Evolutionary conservation across 495 filamentous ascomycete species (phyloP), one percentile per base, ranked within the genome.

Genomic region (Chaetomium cochliodes): DNA sequence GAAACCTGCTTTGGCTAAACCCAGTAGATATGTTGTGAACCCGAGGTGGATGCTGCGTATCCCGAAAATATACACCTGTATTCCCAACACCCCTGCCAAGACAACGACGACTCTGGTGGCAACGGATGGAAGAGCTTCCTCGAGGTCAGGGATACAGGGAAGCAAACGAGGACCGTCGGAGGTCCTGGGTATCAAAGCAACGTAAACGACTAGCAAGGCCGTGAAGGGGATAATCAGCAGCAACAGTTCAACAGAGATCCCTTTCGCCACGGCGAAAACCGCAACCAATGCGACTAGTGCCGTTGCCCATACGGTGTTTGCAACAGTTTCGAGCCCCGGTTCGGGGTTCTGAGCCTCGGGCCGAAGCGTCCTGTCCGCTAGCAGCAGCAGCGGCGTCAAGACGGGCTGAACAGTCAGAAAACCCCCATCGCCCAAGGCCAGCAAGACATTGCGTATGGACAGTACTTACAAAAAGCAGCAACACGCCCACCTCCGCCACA

Each of bases 1-100:
- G 39, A 62, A 62, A 3, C 68, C 53, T 1, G 73, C 73, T 12
- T 73, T 77, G 9, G 41, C 16, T 11, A 66, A 28, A 4, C 68
- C 72, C 25, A 72, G 9, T 0, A 60, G 0, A 9, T 61, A 2
- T 0, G 26, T 6, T 9, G 39, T 12, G 0, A 25, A 13, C 0
- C 33, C 47, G 3, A 55, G 11, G n/a, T 28, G 8, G 16, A 61
- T n/a, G 49, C 41, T 42, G 12, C 51, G 64, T 3, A 56, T 6
- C 0, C 64, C 57, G 33, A 59, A 65, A 0, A 15, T 20, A 0
- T 39, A 15, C 0, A 51, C 42, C 26, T 65, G 55, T 0, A 25
- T 3, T 11, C 25, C 50, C 15, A 61, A 5, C 5, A 23, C 47
- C 13, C 13, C 18, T 5, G 23, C 8, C n/a, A 51, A 42, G n/a